phyloP scores from a whole-genome alignment of 176 grass and related monocot species.

The Luzula sylvatica region DNA sequence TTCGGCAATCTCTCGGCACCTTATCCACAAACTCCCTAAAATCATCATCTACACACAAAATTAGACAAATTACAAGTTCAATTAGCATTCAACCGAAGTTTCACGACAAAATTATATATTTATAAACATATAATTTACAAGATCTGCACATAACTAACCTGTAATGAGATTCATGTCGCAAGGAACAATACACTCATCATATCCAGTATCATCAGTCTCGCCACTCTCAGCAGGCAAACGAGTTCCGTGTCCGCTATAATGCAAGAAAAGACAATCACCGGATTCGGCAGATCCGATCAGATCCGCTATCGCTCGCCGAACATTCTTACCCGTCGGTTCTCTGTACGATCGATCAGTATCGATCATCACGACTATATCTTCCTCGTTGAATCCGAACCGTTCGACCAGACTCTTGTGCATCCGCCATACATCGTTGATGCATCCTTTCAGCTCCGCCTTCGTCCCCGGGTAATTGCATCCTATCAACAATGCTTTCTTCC shows the following conservation, averaged over 20 bases:
- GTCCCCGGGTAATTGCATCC: slow-evolving; percentile 93
- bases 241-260: slow-evolving; percentile 92
- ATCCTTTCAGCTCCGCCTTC: slow-evolving; percentile 88
- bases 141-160: slow-evolving; percentile 27
- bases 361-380: slow-evolving; percentile 55
- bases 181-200: slow-evolving; percentile 97
- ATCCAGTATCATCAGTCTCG: slow-evolving; percentile 79
- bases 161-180: slow-evolving; percentile 98
- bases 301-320: slow-evolving; percentile 41
- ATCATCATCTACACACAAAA: slow-evolving; percentile 49
- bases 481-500: slow-evolving; percentile 71
- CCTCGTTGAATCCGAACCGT: slow-evolving; percentile 61
- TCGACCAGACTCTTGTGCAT: slow-evolving; percentile 66
- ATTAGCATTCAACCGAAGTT: no score
- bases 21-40: slow-evolving; percentile 79
- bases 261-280: slow-evolving; percentile 84
- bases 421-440: slow-evolving; percentile 87
- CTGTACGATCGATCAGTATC: slow-evolving; percentile 45
- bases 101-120: not conserved
- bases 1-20: slow-evolving; percentile 50
- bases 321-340: slow-evolving; percentile 77
- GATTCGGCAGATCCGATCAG: slow-evolving; percentile 40
- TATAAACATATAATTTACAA: not conserved
- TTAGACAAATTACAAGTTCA: not conserved
- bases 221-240: slow-evolving; percentile 82